Percentiles rank a stretch among this genome's conserved stretches.
Evolutionary conservation across 805 yeast species (phyloP).

Genomic region (Kodamaea leandrae): DNA sequence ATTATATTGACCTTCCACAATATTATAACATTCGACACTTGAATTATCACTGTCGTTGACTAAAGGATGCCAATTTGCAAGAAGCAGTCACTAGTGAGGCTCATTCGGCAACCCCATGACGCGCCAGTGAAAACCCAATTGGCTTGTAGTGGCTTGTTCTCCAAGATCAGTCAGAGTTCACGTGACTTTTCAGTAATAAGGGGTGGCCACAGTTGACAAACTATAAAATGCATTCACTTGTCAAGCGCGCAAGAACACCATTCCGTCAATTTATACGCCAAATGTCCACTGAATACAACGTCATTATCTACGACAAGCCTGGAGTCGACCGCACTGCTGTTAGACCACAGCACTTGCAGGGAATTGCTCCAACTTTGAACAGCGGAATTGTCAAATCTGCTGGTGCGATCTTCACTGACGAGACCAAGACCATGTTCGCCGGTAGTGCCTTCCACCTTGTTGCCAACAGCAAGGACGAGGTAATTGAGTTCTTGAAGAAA

Average conservation of each 20-base stretch:
- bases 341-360: constrained; percentile 54
- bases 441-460: constrained; percentile 65
- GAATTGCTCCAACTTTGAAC: constrained; percentile 40
- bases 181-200: background rate
- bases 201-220: too few species aligned
- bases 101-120: too few species aligned
- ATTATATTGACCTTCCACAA: too few species aligned
- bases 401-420: constrained; percentile 44
- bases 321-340: constrained; percentile 52
- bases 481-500: constrained; percentile 56
- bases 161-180: background rate
- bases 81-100: too few species aligned
- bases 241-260: too few species aligned
- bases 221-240: too few species aligned
- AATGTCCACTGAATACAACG: constrained; percentile 40
- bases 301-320: constrained; percentile 67
- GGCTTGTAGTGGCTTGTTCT: background rate
- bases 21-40: too few species aligned
- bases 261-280: constrained; percentile 6
- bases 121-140: background rate
- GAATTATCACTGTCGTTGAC: too few species aligned
- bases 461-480: constrained; percentile 66
- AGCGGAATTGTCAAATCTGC: constrained; percentile 40
- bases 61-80: too few species aligned
- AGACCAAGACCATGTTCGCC: constrained; percentile 50